Percentiles rank a stretch among this genome's conserved stretches.
Conservation (phyloP, 176 grass and related monocot species). For the Pharus latifolius region DNA sequence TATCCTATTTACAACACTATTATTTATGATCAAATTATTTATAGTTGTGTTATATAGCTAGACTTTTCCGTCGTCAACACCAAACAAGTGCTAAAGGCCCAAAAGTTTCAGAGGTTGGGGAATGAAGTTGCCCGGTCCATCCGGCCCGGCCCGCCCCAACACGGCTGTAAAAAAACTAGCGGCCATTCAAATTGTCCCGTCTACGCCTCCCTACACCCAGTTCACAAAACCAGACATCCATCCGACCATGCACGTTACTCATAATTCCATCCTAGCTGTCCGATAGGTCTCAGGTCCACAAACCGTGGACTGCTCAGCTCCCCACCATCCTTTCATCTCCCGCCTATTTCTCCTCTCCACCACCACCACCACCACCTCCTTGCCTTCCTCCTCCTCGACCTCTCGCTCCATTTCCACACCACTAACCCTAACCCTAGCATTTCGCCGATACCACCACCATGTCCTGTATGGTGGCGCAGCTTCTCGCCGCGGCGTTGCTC, state of each 20-base stretch:
- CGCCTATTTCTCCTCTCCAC: conserved; percentile 28
- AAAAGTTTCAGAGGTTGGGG: too few species aligned
- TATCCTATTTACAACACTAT: too few species aligned
- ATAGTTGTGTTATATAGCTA: too few species aligned
- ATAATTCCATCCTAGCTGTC: background rate
- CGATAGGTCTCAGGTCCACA: background rate
- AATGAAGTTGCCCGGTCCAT: too few species aligned
- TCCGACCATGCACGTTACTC: background rate
- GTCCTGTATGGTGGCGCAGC: conserved; percentile 22
- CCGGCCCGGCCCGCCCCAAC: too few species aligned
- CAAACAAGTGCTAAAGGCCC: too few species aligned
- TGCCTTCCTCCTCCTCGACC: background rate
- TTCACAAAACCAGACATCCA: background rate
- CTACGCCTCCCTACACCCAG: background rate
- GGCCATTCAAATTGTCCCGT: too few species aligned
- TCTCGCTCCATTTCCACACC: background rate
- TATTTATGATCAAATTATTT: too few species aligned
- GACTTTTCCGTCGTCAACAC: too few species aligned
- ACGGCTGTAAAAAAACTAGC: too few species aligned
- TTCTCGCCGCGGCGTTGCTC: conserved; percentile 5
- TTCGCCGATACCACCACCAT: background rate
- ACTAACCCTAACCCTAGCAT: background rate
- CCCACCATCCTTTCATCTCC: background rate
- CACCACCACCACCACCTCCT: background rate
- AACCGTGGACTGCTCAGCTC: background rate